Evolutionary conservation across 345 rosid genomes (phyloP).

Genomic region (Noccaea caerulescens): DNA sequence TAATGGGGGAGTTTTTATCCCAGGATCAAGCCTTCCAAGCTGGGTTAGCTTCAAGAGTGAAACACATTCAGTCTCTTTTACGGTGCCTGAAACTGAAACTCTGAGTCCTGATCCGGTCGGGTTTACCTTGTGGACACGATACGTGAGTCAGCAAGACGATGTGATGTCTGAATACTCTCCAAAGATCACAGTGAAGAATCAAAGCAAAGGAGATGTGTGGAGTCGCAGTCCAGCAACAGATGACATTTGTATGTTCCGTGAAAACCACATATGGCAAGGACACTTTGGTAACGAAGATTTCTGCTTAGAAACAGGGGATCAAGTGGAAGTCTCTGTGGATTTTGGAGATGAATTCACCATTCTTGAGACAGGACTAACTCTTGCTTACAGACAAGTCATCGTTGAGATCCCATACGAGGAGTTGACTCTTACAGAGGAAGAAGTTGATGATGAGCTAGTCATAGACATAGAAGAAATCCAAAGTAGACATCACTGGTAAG

Average conservation of each 20-base stretch:
- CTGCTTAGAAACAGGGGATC: slow-evolving; percentile 14
- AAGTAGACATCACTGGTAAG: slow-evolving; percentile 2
- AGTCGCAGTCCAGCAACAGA: slow-evolving; percentile 21
- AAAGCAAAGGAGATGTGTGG: neutral
- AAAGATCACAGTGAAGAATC: slow-evolving; percentile 30
- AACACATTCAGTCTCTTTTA: slow-evolving; percentile 25
- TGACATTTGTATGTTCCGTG: slow-evolving; percentile 13
- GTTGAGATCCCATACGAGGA: neutral
- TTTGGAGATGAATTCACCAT: slow-evolving; percentile 29
- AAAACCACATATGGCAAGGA: slow-evolving; percentile 32
- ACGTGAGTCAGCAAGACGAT: slow-evolving; percentile 14
- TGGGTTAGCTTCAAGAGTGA: slow-evolving; percentile 30
- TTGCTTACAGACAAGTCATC: neutral
- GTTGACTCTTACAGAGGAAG: neutral
- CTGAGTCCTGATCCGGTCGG: neutral
- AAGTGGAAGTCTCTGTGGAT: slow-evolving; percentile 27
- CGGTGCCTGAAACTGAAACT: slow-evolving; percentile 18
- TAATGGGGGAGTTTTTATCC: slow-evolving; percentile 24
- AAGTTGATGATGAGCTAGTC: neutral
- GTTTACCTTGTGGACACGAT: slow-evolving; percentile 20
- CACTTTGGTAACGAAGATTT: slow-evolving; percentile 17
- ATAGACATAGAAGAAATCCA: neutral
- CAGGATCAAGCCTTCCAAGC: slow-evolving; percentile 26
- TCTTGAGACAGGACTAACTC: slow-evolving; percentile 27
- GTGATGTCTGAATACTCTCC: slow-evolving; percentile 19